Percentiles rank a stretch among this genome's conserved stretches.
Conservation (phyloP, 2,329 filamentous ascomycete species). For the Penicillium paneum region DNA sequence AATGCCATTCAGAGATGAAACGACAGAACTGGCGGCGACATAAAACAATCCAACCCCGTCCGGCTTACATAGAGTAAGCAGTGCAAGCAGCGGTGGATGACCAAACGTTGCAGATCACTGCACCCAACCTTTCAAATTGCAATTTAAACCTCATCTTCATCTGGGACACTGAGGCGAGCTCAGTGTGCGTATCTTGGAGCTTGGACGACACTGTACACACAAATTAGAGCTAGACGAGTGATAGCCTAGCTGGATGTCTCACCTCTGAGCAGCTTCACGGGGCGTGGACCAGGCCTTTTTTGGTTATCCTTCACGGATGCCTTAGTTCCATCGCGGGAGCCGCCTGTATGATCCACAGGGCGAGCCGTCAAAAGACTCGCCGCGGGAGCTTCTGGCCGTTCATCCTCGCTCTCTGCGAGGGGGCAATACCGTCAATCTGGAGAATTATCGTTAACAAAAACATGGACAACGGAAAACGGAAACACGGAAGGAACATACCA, state of each 20-base stretch:
- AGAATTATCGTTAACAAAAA: conserved; percentile 11
- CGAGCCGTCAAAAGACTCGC: conserved; percentile 55
- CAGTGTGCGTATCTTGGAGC: conserved; percentile 39
- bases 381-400: conserved; percentile 59
- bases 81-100: conserved; percentile 14
- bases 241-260: conserved; percentile 4
- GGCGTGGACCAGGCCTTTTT: conserved; percentile 31
- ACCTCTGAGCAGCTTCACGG: conserved; percentile 42
- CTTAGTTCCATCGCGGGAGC: conserved; percentile 34
- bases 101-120: conserved; percentile 22
- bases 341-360: conserved; percentile 40
- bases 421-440: conserved; percentile 83
- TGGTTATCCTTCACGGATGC: conserved; percentile 31
- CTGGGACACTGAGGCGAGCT: conserved; percentile 25
- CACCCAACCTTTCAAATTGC: conserved; percentile 31
- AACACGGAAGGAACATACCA: conserved; percentile 44
- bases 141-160: conserved; percentile 29
- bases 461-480: neutral
- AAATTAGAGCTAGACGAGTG: neutral
- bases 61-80: conserved; percentile 11
- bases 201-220: conserved; percentile 41
- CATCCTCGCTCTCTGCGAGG: conserved; percentile 87
- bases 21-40: conserved; percentile 14
- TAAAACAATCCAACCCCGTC: conserved; percentile 10
- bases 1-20: conserved; percentile 11